These are phyloP conservation scores for Calocybe indica DNA, from an alignment of 768 basidiomycete species.

Conservation along the genomic window DNA sequence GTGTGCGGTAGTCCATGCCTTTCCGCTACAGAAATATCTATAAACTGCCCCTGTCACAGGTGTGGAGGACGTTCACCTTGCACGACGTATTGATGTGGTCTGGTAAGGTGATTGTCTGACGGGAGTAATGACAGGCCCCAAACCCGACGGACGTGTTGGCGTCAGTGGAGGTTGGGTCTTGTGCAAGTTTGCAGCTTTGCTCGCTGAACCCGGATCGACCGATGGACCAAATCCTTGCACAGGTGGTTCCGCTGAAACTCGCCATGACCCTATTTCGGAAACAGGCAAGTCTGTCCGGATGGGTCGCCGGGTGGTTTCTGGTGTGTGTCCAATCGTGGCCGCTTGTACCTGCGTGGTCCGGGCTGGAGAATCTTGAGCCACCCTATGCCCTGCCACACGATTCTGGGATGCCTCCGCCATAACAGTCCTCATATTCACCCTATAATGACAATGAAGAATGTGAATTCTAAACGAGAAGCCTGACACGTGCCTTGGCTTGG, in stretches of 20 bases:
- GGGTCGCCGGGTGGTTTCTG: not conserved
- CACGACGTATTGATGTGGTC: conserved; percentile 9
- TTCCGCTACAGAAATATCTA: conserved; percentile 21
- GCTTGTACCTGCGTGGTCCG: not conserved
- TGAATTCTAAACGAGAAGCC: not conserved
- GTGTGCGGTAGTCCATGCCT: conserved; percentile 51
- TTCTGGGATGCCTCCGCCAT: conserved; percentile 61
- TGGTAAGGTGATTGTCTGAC: conserved; percentile 34
- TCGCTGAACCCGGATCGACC: no score
- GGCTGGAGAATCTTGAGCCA: not conserved
- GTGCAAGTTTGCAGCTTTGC: no score
- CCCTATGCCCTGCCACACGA: no score
- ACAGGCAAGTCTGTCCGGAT: not conserved
- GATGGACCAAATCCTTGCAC: not conserved
- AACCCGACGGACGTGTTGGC: conserved; percentile 24
- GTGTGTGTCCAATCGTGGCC: not conserved
- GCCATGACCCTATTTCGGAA: no score
- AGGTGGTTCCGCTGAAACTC: no score
- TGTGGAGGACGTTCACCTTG: conserved; percentile 30
- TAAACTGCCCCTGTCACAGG: conserved; percentile 37
- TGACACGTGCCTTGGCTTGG: conserved; percentile 23
- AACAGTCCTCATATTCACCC: conserved; percentile 78
- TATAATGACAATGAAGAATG: conserved; percentile 22
- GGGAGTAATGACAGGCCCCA: conserved; percentile 67
- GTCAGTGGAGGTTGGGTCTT: conserved; percentile 6